Evolutionary conservation across 257 asterid genomes (phyloP).

Genomic region (Solanum lycopersicoides): DNA sequence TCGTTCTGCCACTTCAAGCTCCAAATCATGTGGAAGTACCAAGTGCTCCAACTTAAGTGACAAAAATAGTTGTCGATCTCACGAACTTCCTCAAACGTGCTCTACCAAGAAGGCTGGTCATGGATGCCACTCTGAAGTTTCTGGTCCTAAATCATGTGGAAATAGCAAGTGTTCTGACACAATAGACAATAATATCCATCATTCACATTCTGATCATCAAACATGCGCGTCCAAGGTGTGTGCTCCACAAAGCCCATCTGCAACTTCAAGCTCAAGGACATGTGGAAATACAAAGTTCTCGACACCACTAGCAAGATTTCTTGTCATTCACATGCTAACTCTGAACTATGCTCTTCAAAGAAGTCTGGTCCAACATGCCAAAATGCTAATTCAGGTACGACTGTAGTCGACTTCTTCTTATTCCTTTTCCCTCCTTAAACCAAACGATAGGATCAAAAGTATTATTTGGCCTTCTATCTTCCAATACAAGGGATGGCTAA

Average conservation of each 20-base stretch:
- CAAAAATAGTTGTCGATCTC: neutral
- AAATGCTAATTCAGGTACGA: neutral
- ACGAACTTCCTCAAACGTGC: neutral
- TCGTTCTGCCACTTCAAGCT: neutral
- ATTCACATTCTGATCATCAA: neutral
- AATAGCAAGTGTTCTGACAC: neutral
- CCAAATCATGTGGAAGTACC: neutral
- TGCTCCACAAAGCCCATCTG: neutral
- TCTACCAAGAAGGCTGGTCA: neutral
- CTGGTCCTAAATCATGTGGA: neutral
- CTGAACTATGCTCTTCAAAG: neutral
- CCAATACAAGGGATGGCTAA: neutral
- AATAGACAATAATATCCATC: neutral
- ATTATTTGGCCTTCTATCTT: neutral
- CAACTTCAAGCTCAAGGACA: neutral
- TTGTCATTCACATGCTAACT: neutral
- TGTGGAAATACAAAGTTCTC: neutral
- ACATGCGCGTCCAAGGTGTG: neutral
- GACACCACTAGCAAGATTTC: neutral
- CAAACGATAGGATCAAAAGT: neutral
- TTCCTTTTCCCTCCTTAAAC: neutral
- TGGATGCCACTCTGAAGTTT: neutral
- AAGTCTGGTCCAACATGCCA: neutral
- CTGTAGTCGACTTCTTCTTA: neutral
- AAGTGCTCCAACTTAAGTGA: neutral